phyloP scores from a whole-genome alignment of 2,329 filamentous ascomycete genomes.

The Grosmannia serpens region DNA sequence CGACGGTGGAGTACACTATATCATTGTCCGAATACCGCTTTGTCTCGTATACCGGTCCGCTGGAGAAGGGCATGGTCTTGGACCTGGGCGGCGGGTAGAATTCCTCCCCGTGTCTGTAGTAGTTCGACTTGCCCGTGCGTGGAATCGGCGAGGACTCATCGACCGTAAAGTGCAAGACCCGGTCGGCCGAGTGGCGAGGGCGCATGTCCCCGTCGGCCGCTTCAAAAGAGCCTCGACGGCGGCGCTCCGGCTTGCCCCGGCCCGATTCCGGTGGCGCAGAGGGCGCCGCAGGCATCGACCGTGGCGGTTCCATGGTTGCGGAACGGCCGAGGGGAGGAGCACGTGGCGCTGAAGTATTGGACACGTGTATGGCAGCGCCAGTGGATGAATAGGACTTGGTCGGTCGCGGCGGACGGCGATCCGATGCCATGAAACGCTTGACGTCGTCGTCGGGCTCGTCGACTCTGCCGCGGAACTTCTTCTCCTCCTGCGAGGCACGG shows the following conservation, averaged over 20 bases:
- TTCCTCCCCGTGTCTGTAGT: constrained; percentile 1
- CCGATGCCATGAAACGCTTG: constrained; percentile 11
- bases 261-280: constrained; percentile 3
- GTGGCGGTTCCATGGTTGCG: constrained; percentile 12
- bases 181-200: not conserved
- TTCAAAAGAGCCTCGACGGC: constrained; percentile 11
- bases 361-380: constrained; percentile 11
- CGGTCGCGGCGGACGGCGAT: constrained; percentile 14
- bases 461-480: constrained; percentile 1
- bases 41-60: constrained; percentile 10
- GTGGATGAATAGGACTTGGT: constrained; percentile 16
- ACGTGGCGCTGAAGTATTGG: constrained; percentile 9
- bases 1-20: constrained; percentile 9
- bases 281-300: constrained; percentile 4
- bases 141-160: constrained; percentile 3
- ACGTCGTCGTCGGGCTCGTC: constrained; percentile 1
- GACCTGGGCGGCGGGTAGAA: constrained; percentile 4
- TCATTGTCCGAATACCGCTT: constrained; percentile 14
- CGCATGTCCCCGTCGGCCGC: constrained; percentile 7
- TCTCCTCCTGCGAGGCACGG: constrained; percentile 13
- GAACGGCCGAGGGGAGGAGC: constrained; percentile 9
- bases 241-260: constrained; percentile 9
- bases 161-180: constrained; percentile 2
- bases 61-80: constrained; percentile 11
- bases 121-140: constrained; percentile 1